phyloP scores from a whole-genome alignment of 208 protist genomes.

The Leishmania braziliensis region DNA sequence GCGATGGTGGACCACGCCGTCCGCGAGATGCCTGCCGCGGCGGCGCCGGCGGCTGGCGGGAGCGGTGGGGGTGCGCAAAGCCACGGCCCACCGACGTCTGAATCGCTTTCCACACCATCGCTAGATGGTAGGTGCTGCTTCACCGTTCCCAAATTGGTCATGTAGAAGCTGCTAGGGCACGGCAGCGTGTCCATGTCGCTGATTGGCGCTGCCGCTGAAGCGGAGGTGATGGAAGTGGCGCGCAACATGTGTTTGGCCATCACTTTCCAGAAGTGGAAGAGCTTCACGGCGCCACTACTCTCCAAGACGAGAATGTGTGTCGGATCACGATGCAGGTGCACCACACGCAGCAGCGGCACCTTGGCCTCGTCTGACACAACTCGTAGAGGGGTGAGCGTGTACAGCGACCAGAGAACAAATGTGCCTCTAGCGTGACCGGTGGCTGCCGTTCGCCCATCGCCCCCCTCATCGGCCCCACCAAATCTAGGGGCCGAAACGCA shows the following conservation, averaged over 20 bases:
- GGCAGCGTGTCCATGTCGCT: constrained; percentile 46
- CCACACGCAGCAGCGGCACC: constrained; percentile 37
- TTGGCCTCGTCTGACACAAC: constrained; percentile 55
- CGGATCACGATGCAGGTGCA: constrained; percentile 44
- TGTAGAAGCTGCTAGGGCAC: constrained; percentile 29
- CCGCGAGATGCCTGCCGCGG: constrained; percentile 19
- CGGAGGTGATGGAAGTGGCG: constrained; percentile 33
- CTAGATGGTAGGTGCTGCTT: constrained; percentile 15
- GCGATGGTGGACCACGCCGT: constrained; percentile 25
- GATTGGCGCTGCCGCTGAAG: constrained; percentile 24
- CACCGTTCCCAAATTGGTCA: constrained; percentile 11
- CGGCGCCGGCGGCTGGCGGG: not conserved
- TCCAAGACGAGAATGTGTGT: constrained; percentile 44
- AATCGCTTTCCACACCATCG: not conserved
- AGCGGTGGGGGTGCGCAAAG: constrained; percentile 23
- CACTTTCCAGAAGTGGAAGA: constrained; percentile 58
- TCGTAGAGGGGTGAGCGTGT: constrained; percentile 44
- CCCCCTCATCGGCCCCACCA: not conserved
- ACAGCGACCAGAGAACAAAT: constrained; percentile 54
- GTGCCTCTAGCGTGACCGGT: constrained; percentile 51
- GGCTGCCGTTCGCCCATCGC: constrained; percentile 34
- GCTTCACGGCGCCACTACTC: constrained; percentile 38
- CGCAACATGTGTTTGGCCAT: constrained; percentile 53
- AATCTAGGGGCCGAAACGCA: not conserved
- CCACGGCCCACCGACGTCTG: constrained; percentile 15